Conservation (phyloP, 169 alveolate genomes). For the Eimeria sp. region DNA sequence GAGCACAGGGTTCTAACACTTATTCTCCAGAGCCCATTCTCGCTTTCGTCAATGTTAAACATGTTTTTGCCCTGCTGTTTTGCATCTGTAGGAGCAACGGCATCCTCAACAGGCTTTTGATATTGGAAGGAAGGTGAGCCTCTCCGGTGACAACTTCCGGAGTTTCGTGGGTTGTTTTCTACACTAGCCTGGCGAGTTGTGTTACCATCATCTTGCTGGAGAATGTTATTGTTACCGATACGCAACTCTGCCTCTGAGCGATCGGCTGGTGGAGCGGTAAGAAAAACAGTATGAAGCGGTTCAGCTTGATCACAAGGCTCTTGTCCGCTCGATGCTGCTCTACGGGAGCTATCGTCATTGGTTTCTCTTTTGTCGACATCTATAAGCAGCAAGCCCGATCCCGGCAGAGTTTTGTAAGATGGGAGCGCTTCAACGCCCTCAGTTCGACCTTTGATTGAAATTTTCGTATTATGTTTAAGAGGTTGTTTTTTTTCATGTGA, state of each 20-base stretch:
- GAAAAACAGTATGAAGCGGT: background rate
- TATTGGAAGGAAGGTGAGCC: background rate
- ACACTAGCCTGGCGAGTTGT: background rate
- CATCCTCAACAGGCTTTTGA: background rate
- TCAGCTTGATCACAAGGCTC: background rate
- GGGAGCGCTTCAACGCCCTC: too few species aligned
- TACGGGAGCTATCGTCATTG: background rate
- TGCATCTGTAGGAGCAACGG: background rate
- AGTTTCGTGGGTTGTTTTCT: background rate
- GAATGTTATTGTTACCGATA: background rate
- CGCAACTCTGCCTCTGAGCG: background rate
- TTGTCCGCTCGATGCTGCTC: background rate
- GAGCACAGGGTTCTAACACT: background rate
- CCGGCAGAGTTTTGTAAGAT: background rate
- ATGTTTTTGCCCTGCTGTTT: background rate
- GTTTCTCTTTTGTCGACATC: background rate
- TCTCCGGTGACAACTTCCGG: background rate
- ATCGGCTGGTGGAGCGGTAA: slow-evolving; percentile 9
- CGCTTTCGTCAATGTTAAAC: background rate
- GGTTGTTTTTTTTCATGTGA: background rate
- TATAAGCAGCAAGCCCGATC: background rate
- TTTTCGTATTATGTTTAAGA: background rate
- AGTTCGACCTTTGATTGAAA: too few species aligned
- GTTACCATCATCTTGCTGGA: background rate
- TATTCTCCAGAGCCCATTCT: background rate